These are phyloP conservation scores for Colletotrichum lini DNA, from an alignment of 2,329 filamentous ascomycete genomes.

Conservation along the genomic window DNA sequence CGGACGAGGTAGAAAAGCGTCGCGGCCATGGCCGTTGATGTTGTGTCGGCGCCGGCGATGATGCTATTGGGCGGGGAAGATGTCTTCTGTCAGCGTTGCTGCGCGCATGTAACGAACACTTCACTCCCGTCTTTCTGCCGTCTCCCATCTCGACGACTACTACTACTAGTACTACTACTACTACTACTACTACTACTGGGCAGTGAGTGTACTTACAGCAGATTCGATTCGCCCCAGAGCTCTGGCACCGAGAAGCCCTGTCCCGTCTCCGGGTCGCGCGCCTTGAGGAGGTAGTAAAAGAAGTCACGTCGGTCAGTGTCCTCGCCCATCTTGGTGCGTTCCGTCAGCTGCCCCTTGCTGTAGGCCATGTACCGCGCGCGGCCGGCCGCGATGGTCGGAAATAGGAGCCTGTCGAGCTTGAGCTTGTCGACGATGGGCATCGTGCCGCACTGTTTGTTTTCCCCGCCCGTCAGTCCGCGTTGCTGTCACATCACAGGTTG, in stretches of 20 bases:
- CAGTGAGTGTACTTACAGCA: slow-evolving; percentile 63
- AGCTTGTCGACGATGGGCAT: slow-evolving; percentile 79
- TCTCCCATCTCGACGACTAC: too few relatives aligned
- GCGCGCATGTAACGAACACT: neutral
- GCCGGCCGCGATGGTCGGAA: slow-evolving; percentile 76
- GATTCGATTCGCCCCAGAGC: slow-evolving; percentile 79
- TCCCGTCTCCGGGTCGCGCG: slow-evolving; percentile 79
- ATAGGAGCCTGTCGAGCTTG: slow-evolving; percentile 77
- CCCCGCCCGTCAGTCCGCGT: too few relatives aligned
- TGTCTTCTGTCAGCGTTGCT: neutral
- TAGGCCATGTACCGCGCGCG: slow-evolving; percentile 80
- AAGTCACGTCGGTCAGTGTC: slow-evolving; percentile 80
- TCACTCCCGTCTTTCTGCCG: too few relatives aligned
- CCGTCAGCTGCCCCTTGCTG: slow-evolving; percentile 75
- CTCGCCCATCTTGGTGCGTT: slow-evolving; percentile 76
- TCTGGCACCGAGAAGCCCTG: slow-evolving; percentile 75
- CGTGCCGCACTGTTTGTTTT: slow-evolving; percentile 71
- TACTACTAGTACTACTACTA: too few relatives aligned
- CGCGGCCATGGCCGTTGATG: slow-evolving; percentile 76
- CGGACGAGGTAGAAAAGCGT: slow-evolving; percentile 75
- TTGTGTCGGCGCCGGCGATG: slow-evolving; percentile 81
- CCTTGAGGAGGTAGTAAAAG: slow-evolving; percentile 82
- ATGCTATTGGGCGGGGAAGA: slow-evolving; percentile 58
- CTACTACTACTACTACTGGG: too few relatives aligned
- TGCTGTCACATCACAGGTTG: too few relatives aligned